Conservation (phyloP, 2,329 filamentous ascomycete species). For the Purpureocillium lavendulum region DNA sequence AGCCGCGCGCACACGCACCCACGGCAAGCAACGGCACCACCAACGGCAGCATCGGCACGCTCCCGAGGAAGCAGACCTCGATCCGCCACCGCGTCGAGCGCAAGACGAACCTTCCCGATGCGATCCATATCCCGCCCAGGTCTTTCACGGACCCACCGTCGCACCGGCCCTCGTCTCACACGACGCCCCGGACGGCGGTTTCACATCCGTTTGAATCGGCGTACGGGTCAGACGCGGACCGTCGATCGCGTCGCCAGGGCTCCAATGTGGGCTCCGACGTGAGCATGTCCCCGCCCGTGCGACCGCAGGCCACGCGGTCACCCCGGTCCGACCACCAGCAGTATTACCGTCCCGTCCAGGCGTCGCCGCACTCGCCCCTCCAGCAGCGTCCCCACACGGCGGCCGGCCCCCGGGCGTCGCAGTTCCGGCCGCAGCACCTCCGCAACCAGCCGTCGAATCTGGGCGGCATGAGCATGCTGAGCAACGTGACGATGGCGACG, state of each 20-base stretch:
- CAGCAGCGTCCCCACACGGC: conserved; percentile 52
- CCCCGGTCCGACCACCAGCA: conserved; percentile 33
- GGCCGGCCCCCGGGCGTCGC: conserved; percentile 21
- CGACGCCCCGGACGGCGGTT: conserved; percentile 20
- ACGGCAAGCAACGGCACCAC: too few species aligned
- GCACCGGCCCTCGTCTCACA: conserved; percentile 19
- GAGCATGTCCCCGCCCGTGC: conserved; percentile 15
- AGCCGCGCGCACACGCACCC: background rate
- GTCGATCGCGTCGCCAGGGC: conserved; percentile 19
- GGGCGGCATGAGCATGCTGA: conserved; percentile 48
- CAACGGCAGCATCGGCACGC: background rate
- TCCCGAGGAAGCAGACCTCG: conserved; percentile 30
- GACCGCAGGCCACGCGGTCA: conserved; percentile 18
- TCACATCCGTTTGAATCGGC: conserved; percentile 34
- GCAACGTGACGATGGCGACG: conserved; percentile 41
- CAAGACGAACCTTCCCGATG: conserved; percentile 42
- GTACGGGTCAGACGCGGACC: conserved; percentile 39
- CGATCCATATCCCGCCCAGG: conserved; percentile 43
- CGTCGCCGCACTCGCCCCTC: conserved; percentile 54
- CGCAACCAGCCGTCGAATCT: conserved; percentile 44
- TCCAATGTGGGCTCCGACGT: conserved; percentile 25
- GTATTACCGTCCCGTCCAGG: conserved; percentile 53
- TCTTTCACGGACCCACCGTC: conserved; percentile 12
- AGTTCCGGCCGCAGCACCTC: conserved; percentile 25
- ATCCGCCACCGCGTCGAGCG: conserved; percentile 45